Evolutionary conservation across 78 protist species (phyloP).

Genomic region (Dictyostelium purpureum): DNA sequence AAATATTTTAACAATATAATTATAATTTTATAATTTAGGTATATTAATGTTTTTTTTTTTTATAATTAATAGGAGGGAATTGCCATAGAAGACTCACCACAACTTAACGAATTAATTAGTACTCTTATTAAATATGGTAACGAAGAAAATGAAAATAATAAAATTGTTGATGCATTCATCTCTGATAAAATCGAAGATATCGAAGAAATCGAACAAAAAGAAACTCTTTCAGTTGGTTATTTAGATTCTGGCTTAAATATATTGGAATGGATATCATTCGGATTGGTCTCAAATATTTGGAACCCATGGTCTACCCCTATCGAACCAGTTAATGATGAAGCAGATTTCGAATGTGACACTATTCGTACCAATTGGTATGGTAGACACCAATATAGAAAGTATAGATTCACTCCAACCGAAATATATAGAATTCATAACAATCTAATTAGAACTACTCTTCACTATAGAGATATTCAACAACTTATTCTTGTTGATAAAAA

Average conservation of each 20-base stretch:
- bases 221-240: conserved; percentile 3
- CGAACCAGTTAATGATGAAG: not conserved
- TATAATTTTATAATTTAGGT: not conserved
- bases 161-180: conserved; percentile 35
- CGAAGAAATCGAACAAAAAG: not conserved
- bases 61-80: conserved; percentile 13
- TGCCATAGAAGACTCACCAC: not conserved
- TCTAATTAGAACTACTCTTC: conserved; percentile 22
- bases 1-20: not conserved
- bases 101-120: conserved; percentile 9
- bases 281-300: conserved; percentile 14
- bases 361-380: conserved; percentile 74
- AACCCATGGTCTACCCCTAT: conserved; percentile 11
- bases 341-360: conserved; percentile 43
- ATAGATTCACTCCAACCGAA: conserved; percentile 54
- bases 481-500: not conserved
- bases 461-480: conserved; percentile 48
- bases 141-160: not conserved
- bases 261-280: conserved; percentile 59
- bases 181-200: not conserved
- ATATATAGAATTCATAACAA: conserved; percentile 2
- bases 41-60: not conserved
- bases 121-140: not conserved
- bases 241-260: conserved; percentile 23
- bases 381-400: conserved; percentile 44